Base-by-base conservation (phyloP, 2,329 filamentous ascomycete genomes). In the Fusarium euwallaceae region DNA sequence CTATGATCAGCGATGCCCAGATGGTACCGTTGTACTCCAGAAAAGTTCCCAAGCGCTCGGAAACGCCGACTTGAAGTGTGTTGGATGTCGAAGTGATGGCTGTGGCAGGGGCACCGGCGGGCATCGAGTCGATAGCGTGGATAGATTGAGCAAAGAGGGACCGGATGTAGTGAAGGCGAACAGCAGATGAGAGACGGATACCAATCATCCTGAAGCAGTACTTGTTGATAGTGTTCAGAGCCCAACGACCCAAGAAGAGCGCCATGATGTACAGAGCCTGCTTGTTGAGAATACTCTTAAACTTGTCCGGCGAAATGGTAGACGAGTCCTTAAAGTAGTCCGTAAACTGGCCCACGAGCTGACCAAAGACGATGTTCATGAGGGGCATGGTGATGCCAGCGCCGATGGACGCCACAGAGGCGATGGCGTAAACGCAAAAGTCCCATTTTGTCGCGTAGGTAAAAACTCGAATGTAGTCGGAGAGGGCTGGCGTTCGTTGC, bases 41-140 rank as follows among this genome's bases (percentile, higher is more conserved):
- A 4, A 88, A 81, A 0, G 81, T 82, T 0, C 84, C 83, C 4
- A 90, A 80, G 27, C 86, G 85, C 69, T 90, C 88, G 0, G 88
- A 89, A 16, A 90, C 86, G 16, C 87, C 88, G 16, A 88, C 80
- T 62, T 90, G 88, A 14, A 90, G 83, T 0, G 86, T 86, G 66
- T 89, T 89, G 6, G 88, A 85, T 0, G 86, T 86, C 0, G 86
- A 83, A 0, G 88, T 90, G 73, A 90, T 89, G 1, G 87, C 85
- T 11, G 86, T 87, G 0, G 87, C 85, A 14, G 88, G 86, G 8
- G 86, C 85, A 3, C 88, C 88, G 0, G 86, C 76, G 2, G 87
- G 87, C 51, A 89, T 82, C 6, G 86, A 83, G 67, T 88, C 88
- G 29, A 90, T 82, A 4, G 82, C 84, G 66, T 84, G 84, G 45